phyloP scores from a whole-genome alignment of 345 rosid species.

The Cardiospermum halicacabum region DNA sequence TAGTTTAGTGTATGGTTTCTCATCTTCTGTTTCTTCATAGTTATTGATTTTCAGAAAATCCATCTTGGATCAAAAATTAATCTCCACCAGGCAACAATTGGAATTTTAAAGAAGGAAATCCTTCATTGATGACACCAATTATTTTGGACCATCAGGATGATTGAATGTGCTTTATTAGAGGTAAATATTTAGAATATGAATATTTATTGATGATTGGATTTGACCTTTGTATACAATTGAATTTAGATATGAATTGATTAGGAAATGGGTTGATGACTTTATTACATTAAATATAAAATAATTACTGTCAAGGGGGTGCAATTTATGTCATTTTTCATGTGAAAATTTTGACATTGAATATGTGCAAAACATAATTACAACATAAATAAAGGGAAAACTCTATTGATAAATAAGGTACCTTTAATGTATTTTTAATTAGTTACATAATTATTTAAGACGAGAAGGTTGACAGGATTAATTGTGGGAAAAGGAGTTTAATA shows the following conservation, averaged over 20 bases:
- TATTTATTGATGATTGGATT: background rate
- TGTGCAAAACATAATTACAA: background rate
- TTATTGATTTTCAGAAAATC: background rate
- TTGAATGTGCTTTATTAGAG: background rate
- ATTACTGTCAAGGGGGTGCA: too few species aligned
- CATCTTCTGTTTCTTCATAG: background rate
- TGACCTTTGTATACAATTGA: background rate
- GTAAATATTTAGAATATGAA: background rate
- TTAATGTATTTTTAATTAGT: too few species aligned
- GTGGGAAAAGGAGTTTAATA: too few species aligned
- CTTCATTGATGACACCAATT: background rate
- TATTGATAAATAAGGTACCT: background rate
- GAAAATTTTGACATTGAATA: too few species aligned
- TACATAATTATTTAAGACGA: too few species aligned
- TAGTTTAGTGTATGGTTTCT: constrained; percentile 20
- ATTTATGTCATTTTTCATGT: too few species aligned
- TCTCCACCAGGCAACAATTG: background rate
- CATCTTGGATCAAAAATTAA: too few species aligned
- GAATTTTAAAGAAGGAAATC: background rate
- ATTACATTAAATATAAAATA: too few species aligned
- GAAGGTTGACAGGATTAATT: too few species aligned
- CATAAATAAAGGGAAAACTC: background rate
- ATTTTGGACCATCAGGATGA: background rate
- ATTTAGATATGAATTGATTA: background rate
- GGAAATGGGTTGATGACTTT: background rate